Evolutionary conservation across 495 filamentous ascomycete genomes (phyloP), one percentile per base, ranked within the genome.

Genomic region (Xylaria nigripes): DNA sequence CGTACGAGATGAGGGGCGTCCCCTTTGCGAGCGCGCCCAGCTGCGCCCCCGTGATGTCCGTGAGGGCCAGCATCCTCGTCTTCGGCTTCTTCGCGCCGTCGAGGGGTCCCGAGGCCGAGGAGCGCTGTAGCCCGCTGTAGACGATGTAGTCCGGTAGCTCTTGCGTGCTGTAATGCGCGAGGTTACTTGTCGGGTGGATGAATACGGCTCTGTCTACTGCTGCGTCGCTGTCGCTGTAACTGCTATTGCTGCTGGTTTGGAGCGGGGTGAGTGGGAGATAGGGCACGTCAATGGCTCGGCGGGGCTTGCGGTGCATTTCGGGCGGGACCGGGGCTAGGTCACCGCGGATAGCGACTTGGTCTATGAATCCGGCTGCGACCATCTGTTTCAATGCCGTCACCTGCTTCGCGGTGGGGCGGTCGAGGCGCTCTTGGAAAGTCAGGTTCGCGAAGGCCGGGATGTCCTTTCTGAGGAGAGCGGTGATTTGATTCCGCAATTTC

Each of bases 291-390:
- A 88, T 90, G 0, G 90, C 89, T 43, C 86, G 80, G 43, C 80
- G 84, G 0, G 90, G 87, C 32, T 86, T 88, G 18, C 87, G 77
- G 4, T 74, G 66, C 53, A 81, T 75, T 50, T 86, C 84, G 2
- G 87, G 87, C 1, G 89, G 86, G 16, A 76, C 76, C 3, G 89
- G 87, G 0, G 86, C 75, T 9, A 92, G 75, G 66, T 97, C 91
- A 2, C 90, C 89, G 55, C 93, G 89, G 63, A 97, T 92, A 48
- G 94, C 94, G 46, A 99, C 78, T 54, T 96, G 86, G 72, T 97
- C 94, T 58, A 99, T 84, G 73, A 96, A 99, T 2, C 90, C 94
- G 0, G 90, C 86, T 0, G 91, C 87, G 45, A 89, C 80, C 63
- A 97, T 91, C 65, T 96, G 89, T 62, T 91, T 90, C 8, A 99